Conservation (phyloP, 495 filamentous ascomycete genomes). For the Xylaria sp. region DNA sequence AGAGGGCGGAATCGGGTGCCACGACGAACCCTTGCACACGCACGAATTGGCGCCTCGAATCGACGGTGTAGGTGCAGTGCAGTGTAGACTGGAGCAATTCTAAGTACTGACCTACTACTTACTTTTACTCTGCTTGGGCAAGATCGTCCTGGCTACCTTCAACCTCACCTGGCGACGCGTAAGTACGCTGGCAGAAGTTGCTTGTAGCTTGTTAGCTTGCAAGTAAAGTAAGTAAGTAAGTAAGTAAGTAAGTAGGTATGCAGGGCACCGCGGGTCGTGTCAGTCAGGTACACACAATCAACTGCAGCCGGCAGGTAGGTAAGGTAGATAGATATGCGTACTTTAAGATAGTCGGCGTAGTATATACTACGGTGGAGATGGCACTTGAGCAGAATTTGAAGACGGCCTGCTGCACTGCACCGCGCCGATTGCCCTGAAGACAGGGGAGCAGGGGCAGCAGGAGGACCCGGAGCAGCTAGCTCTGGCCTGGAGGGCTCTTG, state of each 20-base stretch:
- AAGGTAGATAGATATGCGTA: neutral
- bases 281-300: neutral
- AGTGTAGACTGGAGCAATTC: no score
- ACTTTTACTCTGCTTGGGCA: constrained; percentile 3
- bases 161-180: neutral
- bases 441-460: constrained; percentile 18
- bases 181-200: neutral
- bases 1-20: constrained; percentile 13
- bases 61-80: no score
- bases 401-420: neutral
- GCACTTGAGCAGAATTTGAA: constrained; percentile 7
- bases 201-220: no score
- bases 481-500: constrained; percentile 3
- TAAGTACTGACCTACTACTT: no score
- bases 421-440: constrained; percentile 13
- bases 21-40: constrained; percentile 9
- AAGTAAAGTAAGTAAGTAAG: no score
- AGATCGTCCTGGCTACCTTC: neutral
- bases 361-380: neutral
- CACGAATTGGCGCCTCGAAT: neutral
- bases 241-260: no score
- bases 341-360: neutral
- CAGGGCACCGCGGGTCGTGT: no score
- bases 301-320: neutral
- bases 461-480: constrained; percentile 14